Evolutionary conservation across 257 asterid species (phyloP).

Genomic region (Knoxia roxburghii): DNA sequence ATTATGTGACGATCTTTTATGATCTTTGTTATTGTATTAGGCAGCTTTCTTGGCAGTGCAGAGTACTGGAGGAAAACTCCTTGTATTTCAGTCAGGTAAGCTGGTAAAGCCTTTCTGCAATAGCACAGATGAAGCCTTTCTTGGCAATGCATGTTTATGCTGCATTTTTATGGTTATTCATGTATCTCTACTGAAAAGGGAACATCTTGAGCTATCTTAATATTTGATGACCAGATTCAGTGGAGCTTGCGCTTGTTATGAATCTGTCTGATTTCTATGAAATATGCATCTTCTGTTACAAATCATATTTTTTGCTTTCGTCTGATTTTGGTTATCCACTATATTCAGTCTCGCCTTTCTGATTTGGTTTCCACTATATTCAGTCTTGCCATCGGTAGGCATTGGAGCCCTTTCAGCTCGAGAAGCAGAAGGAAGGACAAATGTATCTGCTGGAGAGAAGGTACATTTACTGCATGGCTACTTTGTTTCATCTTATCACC

Average conservation of each 20-base stretch:
- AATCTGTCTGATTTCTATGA: background rate
- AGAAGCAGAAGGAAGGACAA: conserved; percentile 96
- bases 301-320: too few species aligned
- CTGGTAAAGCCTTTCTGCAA: conserved; percentile 9
- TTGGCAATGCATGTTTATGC: background rate
- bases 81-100: conserved; percentile 93
- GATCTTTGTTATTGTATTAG: conserved; percentile 33
- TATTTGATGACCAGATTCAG: background rate
- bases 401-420: conserved; percentile 94
- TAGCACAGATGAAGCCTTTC: background rate
- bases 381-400: conserved; percentile 89
- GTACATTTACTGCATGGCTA: conserved; percentile 27
- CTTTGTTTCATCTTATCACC: background rate
- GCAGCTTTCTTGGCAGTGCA: conserved; percentile 98
- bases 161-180: background rate
- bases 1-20: background rate
- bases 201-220: background rate
- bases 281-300: too few species aligned
- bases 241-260: background rate
- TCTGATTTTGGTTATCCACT: too few species aligned
- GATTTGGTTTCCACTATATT: conserved; percentile 17
- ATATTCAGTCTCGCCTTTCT: too few species aligned
- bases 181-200: background rate
- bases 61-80: conserved; percentile 93
- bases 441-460: conserved; percentile 82